These are phyloP conservation scores for Psilocybe cubensis DNA, from an alignment of 768 basidiomycete species.

Conservation along the genomic window DNA sequence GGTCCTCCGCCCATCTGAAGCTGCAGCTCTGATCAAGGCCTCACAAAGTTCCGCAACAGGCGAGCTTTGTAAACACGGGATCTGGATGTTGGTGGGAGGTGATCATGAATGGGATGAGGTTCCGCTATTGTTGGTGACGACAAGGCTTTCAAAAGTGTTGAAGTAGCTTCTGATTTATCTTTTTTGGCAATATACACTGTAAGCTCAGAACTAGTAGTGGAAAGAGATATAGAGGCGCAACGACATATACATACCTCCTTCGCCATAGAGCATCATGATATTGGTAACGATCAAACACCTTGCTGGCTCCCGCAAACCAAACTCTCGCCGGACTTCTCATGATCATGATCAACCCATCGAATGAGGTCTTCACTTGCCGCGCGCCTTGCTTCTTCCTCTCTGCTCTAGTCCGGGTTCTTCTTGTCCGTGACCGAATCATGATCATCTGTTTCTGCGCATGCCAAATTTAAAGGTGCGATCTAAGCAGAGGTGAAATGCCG, in stretches of 20 bases:
- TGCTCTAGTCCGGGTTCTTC: conserved; percentile 68
- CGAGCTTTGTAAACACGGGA: conserved; percentile 89
- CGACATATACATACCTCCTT: conserved; percentile 60
- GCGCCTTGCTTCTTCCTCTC: conserved; percentile 71
- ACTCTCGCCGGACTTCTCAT: conserved; percentile 58
- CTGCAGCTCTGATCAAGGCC: conserved; percentile 43
- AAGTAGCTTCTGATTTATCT: conserved; percentile 74
- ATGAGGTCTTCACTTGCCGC: conserved; percentile 78
- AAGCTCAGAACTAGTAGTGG: not conserved
- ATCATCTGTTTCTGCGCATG: conserved; percentile 77
- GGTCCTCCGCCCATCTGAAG: conserved; percentile 42
- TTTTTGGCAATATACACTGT: too few species aligned
- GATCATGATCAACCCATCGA: conserved; percentile 67
- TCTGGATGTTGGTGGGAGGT: conserved; percentile 78
- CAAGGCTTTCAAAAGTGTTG: conserved; percentile 65
- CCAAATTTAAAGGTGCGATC: conserved; percentile 66
- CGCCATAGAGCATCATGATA: conserved; percentile 81
- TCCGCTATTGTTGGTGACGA: conserved; percentile 57
- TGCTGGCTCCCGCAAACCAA: conserved; percentile 75
- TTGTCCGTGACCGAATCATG: conserved; percentile 69
- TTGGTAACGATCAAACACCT: conserved; percentile 81
- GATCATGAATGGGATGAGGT: conserved; percentile 79
- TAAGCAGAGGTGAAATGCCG: conserved; percentile 89
- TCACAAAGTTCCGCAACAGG: conserved; percentile 76
- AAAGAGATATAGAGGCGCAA: not conserved